Evolutionary conservation across 208 protist genomes (phyloP).

Genomic region (Leishmania guyanensis): DNA sequence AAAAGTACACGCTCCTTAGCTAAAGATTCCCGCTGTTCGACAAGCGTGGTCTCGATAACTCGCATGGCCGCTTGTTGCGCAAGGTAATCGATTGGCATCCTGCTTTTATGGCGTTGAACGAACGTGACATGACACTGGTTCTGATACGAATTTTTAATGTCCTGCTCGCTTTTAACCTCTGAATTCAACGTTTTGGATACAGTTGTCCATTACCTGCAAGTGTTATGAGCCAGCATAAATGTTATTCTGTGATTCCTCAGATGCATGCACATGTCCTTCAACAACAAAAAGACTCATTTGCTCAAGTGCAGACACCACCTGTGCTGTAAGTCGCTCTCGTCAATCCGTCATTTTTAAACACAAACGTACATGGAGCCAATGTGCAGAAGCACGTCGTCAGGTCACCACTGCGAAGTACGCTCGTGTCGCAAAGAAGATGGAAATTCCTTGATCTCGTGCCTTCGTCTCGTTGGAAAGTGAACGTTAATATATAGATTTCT

Average conservation of each 20-base stretch:
- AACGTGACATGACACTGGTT: neutral
- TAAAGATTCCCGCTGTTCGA: neutral
- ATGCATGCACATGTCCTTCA: neutral
- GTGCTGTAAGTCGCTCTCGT: neutral
- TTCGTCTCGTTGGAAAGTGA: neutral
- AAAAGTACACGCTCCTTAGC: neutral
- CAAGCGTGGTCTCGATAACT: neutral
- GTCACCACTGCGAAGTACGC: neutral
- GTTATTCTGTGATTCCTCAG: neutral
- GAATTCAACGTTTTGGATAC: neutral
- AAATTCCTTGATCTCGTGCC: neutral
- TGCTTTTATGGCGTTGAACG: neutral
- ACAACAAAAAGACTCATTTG: neutral
- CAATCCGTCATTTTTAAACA: neutral
- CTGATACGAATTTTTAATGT: neutral
- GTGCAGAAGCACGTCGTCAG: neutral
- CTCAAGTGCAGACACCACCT: neutral
- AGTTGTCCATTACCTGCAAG: neutral
- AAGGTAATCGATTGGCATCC: neutral
- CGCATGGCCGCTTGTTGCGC: neutral
- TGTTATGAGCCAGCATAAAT: neutral
- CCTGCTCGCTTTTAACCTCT: neutral
- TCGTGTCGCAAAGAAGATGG: neutral
- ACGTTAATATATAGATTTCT: too few relatives aligned
- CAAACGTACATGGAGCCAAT: neutral